phyloP scores from a whole-genome alignment of 2,329 filamentous ascomycete species.

The Sporothrix humicola region DNA sequence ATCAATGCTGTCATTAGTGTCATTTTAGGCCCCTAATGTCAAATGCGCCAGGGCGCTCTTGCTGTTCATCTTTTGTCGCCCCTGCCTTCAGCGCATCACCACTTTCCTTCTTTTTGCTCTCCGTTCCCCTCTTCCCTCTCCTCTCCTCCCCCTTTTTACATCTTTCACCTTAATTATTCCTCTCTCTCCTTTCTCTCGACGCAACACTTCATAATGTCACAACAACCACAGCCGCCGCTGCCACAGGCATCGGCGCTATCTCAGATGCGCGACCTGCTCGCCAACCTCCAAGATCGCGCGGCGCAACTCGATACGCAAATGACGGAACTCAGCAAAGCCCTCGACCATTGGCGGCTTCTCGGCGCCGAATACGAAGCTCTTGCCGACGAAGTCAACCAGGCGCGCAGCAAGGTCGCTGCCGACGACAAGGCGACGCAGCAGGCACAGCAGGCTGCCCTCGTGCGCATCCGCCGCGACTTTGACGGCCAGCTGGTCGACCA shows the following conservation, averaged over 20 bases:
- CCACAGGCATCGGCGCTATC: constrained; percentile 15
- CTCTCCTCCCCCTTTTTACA: background rate
- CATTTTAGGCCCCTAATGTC: background rate
- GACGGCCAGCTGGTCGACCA: constrained; percentile 67
- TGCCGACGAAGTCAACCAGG: constrained; percentile 71
- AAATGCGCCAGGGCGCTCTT: background rate
- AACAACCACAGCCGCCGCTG: constrained; percentile 18
- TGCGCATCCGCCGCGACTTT: constrained; percentile 62
- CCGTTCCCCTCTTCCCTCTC: background rate
- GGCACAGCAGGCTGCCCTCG: constrained; percentile 57
- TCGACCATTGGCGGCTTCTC: constrained; percentile 89
- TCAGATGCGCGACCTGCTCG: constrained; percentile 56
- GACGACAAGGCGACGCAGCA: constrained; percentile 33
- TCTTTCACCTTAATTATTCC: background rate
- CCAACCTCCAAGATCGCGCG: constrained; percentile 76
- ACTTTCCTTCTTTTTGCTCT: background rate
- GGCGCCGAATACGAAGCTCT: constrained; percentile 90
- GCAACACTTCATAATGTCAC: constrained; percentile 13
- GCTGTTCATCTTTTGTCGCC: background rate
- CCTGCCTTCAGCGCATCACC: background rate
- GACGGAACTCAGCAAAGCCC: constrained; percentile 71
- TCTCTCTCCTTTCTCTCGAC: background rate
- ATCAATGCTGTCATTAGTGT: constrained; percentile 16
- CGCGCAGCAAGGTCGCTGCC: constrained; percentile 47
- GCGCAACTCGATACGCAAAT: constrained; percentile 77